Percentiles rank a stretch among this genome's conserved stretches.
phyloP scores from a whole-genome alignment of 164 flowering plant genomes.

The Sextonia rubra region DNA sequence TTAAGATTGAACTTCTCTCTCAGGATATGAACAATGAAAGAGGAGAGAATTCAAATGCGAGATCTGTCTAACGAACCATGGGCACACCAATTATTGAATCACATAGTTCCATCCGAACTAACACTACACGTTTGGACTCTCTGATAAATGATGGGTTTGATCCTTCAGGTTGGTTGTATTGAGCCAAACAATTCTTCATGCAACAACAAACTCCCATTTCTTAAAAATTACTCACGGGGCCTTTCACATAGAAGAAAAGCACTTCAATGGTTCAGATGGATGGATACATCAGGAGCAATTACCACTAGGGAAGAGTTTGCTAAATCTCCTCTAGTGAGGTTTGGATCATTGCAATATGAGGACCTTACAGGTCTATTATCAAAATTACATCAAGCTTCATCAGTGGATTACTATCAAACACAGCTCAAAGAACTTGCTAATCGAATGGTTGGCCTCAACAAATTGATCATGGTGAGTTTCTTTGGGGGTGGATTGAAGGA shows the following conservation, averaged over 20 bases:
- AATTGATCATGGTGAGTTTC: background rate
- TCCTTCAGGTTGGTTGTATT: background rate
- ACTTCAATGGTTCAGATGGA: background rate
- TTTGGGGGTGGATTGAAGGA: slow-evolving; percentile 4
- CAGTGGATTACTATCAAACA: background rate
- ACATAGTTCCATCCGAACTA: no score
- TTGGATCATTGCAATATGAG: background rate
- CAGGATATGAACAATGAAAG: no score
- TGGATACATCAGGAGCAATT: background rate
- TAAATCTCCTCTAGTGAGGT: background rate
- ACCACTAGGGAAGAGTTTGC: background rate
- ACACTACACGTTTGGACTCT: background rate
- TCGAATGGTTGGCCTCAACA: background rate
- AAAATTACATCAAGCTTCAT: background rate
- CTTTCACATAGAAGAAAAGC: background rate
- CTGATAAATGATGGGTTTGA: background rate
- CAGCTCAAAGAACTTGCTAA: background rate
- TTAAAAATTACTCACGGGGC: background rate
- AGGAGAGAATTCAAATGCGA: no score
- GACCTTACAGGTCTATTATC: background rate
- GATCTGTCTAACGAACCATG: no score
- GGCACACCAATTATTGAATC: no score
- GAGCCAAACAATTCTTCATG: background rate
- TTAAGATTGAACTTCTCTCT: no score
- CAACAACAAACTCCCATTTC: background rate